Percentiles rank a stretch among this genome's conserved stretches.
Conservation (phyloP, 148 eudicot species). For the Silene latifolia region DNA sequence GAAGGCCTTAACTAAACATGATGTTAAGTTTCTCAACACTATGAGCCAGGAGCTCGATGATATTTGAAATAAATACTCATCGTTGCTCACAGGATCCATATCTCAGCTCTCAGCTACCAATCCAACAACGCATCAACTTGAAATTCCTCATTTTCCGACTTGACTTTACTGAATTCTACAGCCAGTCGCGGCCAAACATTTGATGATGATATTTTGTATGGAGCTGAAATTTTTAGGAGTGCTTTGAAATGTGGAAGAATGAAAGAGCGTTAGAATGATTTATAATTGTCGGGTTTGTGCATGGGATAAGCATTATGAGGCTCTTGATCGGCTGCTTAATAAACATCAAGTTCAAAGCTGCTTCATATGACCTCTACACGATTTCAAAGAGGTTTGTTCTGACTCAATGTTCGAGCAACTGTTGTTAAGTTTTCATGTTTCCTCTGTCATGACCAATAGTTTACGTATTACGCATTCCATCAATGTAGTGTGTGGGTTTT, state of each 20-base stretch:
- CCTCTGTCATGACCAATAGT: neutral
- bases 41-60: conserved; percentile 76
- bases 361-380: neutral
- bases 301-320: neutral
- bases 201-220: conserved; percentile 11
- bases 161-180: conserved; percentile 89
- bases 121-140: conserved; percentile 87
- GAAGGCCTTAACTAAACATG: conserved; percentile 76
- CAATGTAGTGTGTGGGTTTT: neutral
- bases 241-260: conserved; percentile 11
- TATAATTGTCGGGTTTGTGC: neutral
- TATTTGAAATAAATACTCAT: conserved; percentile 67
- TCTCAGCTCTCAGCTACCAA: conserved; percentile 74
- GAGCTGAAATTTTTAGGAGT: conserved; percentile 2
- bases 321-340: neutral
- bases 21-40: conserved; percentile 63
- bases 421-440: neutral
- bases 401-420: conserved; percentile 1
- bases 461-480: neutral
- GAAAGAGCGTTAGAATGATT: conserved; percentile 8
- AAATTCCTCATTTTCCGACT: conserved; percentile 94
- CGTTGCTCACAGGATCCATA: conserved; percentile 74
- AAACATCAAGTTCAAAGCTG: neutral
- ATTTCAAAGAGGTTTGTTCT: conserved; percentile 17
- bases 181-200: conserved; percentile 42